These are phyloP conservation scores for Oryza officinalis DNA, from an alignment of 176 grass and related monocot species.

Conservation along the genomic window DNA sequence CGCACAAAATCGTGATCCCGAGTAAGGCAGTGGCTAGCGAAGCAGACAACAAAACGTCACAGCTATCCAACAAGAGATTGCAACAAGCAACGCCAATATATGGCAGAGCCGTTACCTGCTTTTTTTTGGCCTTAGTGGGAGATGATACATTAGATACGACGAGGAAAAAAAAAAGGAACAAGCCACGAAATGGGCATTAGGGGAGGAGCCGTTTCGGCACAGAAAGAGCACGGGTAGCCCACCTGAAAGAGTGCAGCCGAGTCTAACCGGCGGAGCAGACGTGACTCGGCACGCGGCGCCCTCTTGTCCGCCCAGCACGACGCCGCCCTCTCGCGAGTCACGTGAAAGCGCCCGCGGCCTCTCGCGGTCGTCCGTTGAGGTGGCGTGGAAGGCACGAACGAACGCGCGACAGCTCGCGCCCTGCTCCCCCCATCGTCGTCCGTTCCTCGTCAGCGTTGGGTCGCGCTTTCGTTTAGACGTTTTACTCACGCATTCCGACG, in stretches of 20 bases:
- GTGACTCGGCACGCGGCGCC: not conserved
- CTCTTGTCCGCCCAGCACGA: constrained; percentile 5
- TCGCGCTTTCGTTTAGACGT: no score
- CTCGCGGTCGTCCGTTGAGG: not conserved
- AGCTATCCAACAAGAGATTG: not conserved
- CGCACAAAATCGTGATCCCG: not conserved
- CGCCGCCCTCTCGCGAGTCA: not conserved
- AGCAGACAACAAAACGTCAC: not conserved
- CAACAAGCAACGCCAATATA: not conserved
- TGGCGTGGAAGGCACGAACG: constrained; percentile 22
- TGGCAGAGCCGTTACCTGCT: not conserved
- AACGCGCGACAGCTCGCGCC: not conserved
- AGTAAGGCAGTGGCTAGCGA: not conserved
- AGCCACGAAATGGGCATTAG: not conserved
- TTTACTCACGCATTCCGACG: no score
- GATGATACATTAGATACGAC: not conserved
- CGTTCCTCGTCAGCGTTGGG: not conserved
- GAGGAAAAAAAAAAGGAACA: not conserved
- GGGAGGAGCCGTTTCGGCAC: not conserved
- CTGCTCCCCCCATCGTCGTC: no score
- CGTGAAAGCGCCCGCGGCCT: constrained; percentile 27
- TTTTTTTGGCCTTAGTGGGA: not conserved
- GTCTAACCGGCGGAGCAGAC: not conserved
- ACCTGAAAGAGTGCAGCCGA: no score
- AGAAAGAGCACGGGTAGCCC: not conserved